Evolutionary conservation across 2,329 filamentous ascomycete genomes (phyloP), one percentile per base, ranked within the genome.

Genomic region (Cadophora sp.): DNA sequence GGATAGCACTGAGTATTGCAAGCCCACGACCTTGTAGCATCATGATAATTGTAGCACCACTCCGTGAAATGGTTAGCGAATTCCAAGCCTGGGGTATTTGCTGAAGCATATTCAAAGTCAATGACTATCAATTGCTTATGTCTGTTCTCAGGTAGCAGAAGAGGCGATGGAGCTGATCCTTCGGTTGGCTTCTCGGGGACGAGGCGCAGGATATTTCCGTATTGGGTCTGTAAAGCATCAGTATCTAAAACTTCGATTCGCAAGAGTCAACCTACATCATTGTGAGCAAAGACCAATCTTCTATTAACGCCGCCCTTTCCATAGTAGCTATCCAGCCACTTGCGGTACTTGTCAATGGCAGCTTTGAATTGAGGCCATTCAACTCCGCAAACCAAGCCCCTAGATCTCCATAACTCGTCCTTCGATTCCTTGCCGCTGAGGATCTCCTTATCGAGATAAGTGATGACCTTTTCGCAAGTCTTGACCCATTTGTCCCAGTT

Each of bases 41-140:
- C 90, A 78, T 97, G 94, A 80, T 99, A 99, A 80, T 99, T 95
- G 84, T 98, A 98, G 74, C 93, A 92, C 96, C 96, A 99, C 81
- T 99, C 96, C 0, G 93, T 92, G 80, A 99, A 99, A 80, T 99
- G 96, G 79, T 99, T 99, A 67, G 94, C 96, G 78, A 99, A 98
- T 79, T 99, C 96, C 19, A 93, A 84, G 1, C 94, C 96, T 0
- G 89, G 89, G 0, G 90, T 85, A 78, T 98, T 99, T 67, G 95
- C 94, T 2, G 91, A 94, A 1, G 96, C 92, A 78, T 99, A 99
- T 77, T 99, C 96, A 76, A 99, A 99, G 79, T 99, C 96, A 76
- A 99, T 99, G 71, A 99, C 96, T 19, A 98, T 87, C 16, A 99
- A 87, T 80, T 97, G 95, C 80, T 97, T 98, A 82, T 99, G 96